These are phyloP conservation scores for Aspergillus piperis DNA, from an alignment of 2,329 filamentous ascomycete species.

Conservation along the genomic window DNA sequence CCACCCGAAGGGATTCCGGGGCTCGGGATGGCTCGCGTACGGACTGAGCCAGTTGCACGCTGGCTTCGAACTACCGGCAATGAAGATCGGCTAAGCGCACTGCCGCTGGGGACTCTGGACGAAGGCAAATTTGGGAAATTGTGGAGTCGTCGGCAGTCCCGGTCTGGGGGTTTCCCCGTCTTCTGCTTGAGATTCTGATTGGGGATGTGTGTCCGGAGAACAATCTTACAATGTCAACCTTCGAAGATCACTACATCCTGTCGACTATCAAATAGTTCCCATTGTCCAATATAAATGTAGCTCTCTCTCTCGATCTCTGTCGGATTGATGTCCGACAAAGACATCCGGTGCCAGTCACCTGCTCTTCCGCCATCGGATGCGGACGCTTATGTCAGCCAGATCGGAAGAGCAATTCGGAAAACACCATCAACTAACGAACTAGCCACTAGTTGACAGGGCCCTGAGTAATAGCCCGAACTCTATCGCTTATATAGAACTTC, in stretches of 20 bases:
- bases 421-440: neutral
- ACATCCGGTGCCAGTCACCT: neutral
- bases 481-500: too few relatives aligned
- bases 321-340: neutral
- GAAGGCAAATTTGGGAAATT: conserved; percentile 26
- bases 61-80: conserved; percentile 32
- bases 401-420: conserved; percentile 26
- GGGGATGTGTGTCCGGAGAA: neutral
- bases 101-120: conserved; percentile 25
- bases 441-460: neutral
- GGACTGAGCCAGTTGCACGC: conserved; percentile 23
- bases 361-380: conserved; percentile 17
- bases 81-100: conserved; percentile 41
- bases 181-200: neutral
- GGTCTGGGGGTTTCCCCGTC: neutral
- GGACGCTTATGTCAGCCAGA: conserved; percentile 26
- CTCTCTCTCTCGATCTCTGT: neutral
- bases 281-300: neutral
- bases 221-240: neutral
- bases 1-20: conserved; percentile 46
- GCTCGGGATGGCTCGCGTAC: conserved; percentile 26
- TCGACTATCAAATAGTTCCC: neutral
- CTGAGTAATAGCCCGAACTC: neutral
- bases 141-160: conserved; percentile 10
- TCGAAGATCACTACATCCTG: neutral